Conservation (phyloP, 768 basidiomycete species). For the Tylopilus rubrobrunneus region DNA sequence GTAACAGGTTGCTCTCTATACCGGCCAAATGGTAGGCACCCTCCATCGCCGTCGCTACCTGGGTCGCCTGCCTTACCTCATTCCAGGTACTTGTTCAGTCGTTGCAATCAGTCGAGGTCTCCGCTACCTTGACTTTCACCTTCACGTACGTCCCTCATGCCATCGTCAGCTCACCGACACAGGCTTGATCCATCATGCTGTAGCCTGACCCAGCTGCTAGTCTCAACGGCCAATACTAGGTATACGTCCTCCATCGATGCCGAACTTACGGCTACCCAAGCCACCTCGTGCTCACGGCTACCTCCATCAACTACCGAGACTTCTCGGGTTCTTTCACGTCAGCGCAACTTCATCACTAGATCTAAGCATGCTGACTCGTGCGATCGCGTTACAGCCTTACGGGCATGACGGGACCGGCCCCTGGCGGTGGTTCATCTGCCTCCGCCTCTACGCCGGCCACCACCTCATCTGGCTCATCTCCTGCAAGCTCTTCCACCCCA, state of each 20-base stretch:
- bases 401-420: too few species aligned
- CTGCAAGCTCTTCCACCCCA: conserved; percentile 15
- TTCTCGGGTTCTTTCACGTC: conserved; percentile 58
- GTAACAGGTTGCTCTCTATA: conserved; percentile 54
- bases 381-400: conserved; percentile 39
- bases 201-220: conserved; percentile 58
- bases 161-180: not conserved
- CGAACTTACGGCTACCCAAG: conserved; percentile 32
- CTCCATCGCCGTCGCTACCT: not conserved
- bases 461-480: conserved; percentile 9
- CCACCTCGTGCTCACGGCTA: conserved; percentile 57
- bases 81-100: conserved; percentile 54
- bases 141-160: conserved; percentile 48
- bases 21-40: conserved; percentile 32
- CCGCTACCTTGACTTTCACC: conserved; percentile 40
- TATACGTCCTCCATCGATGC: not conserved
- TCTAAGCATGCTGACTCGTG: not conserved
- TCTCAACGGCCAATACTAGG: conserved; percentile 55
- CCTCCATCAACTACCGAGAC: conserved; percentile 30
- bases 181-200: not conserved
- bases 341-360: conserved; percentile 14
- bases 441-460: too few species aligned
- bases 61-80: not conserved
- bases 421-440: too few species aligned
- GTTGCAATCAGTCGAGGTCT: conserved; percentile 53